Conservation (phyloP, 371 early-diverging fungal genomes). For the Mucor indicus region DNA sequence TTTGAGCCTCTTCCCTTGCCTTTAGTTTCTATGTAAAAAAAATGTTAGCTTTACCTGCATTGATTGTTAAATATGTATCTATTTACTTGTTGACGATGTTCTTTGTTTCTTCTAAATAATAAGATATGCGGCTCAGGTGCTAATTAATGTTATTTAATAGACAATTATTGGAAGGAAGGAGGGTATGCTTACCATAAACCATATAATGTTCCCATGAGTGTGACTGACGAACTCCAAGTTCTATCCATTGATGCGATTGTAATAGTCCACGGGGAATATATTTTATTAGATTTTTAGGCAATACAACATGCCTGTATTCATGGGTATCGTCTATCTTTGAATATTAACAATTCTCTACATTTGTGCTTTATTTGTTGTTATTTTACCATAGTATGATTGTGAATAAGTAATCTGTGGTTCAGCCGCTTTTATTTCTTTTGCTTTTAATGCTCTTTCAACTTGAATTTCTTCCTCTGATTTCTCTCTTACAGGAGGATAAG, state of each 20-base stretch:
- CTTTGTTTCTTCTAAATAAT: slow-evolving; percentile 74
- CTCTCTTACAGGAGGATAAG: neutral
- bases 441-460: slow-evolving; percentile 9
- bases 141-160: too few species aligned
- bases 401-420: slow-evolving; percentile 59
- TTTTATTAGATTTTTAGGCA: slow-evolving; percentile 63
- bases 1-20: too few species aligned
- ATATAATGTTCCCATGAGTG: slow-evolving; percentile 86
- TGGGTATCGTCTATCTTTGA: slow-evolving; percentile 19
- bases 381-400: slow-evolving; percentile 54
- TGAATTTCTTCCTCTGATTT: slow-evolving; percentile 1
- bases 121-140: slow-evolving; percentile 86
- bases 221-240: slow-evolving; percentile 76
- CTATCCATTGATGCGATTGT: slow-evolving; percentile 75
- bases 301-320: slow-evolving; percentile 62
- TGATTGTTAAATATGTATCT: too few species aligned
- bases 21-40: too few species aligned
- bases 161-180: too few species aligned
- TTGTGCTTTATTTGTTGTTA: too few species aligned
- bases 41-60: too few species aligned
- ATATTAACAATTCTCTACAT: neutral
- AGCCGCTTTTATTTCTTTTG: slow-evolving; percentile 48
- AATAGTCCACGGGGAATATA: slow-evolving; percentile 61
- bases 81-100: slow-evolving; percentile 34
- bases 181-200: slow-evolving; percentile 77